phyloP scores from a whole-genome alignment of 148 eudicot genomes.

The Beta vulgaris region DNA sequence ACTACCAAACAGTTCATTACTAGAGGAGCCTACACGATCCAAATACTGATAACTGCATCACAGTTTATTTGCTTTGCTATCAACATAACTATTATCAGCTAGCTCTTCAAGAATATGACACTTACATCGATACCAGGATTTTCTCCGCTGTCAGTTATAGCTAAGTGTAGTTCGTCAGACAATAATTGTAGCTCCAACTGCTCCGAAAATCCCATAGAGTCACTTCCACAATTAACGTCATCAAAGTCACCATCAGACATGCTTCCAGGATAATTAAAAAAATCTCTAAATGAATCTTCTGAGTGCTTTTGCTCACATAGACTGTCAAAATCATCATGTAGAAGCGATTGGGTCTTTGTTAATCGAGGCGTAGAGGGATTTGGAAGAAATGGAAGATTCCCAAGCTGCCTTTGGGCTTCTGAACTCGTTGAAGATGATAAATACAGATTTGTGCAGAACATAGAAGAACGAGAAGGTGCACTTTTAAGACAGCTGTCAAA shows the following conservation, averaged over 20 bases:
- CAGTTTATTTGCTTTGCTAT: not conserved
- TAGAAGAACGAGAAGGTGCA: slow-evolving; percentile 34
- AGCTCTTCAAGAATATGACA: not conserved
- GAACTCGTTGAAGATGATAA: slow-evolving; percentile 41
- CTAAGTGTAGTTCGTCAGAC: slow-evolving; percentile 42
- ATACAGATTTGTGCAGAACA: slow-evolving; percentile 43
- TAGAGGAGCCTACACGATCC: too few relatives aligned
- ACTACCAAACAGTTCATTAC: not conserved
- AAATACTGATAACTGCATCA: too few relatives aligned
- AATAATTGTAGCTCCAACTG: slow-evolving; percentile 42
- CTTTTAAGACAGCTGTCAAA: slow-evolving; percentile 24
- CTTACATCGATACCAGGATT: slow-evolving; percentile 46
- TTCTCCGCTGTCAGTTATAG: slow-evolving; percentile 40
- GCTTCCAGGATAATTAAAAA: slow-evolving; percentile 30
- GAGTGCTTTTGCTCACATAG: slow-evolving; percentile 22
- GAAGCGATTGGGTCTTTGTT: slow-evolving; percentile 19
- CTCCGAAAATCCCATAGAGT: slow-evolving; percentile 32
- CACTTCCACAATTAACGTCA: slow-evolving; percentile 34
- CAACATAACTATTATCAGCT: not conserved
- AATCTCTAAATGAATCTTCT: slow-evolving; percentile 30
- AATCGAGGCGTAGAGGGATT: slow-evolving; percentile 26
- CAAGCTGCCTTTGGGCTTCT: slow-evolving; percentile 34
- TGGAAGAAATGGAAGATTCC: slow-evolving; percentile 44
- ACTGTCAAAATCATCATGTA: slow-evolving; percentile 23
- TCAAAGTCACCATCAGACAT: slow-evolving; percentile 32